Evolutionary conservation across 2,329 filamentous ascomycete genomes (phyloP), one percentile per base, ranked within the genome.

Genomic region (Colletotrichum orchidophilum): DNA sequence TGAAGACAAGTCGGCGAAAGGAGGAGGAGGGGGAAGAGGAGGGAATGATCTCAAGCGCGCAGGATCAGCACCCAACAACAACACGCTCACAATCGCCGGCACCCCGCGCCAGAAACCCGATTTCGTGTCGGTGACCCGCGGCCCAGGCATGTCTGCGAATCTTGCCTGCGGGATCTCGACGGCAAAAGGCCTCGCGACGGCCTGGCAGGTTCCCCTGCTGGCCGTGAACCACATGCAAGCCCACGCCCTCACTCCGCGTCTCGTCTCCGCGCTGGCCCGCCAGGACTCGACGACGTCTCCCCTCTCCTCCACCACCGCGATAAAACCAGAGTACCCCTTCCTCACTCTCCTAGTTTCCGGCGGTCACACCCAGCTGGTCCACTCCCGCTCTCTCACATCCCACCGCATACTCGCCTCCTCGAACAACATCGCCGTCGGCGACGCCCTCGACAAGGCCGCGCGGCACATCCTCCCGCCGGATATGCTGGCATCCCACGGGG

Each of bases 211-310:
- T 46, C 95, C 96, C 3, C 84, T 98, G 35, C 80, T 98, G 1
- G 96, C 91, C 0, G 93, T 98, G 1, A 93, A 99, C 80, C 96
- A 99, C 81, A 98, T 99, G 96, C 95, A 98, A 80, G 96, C 95
- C 12, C 96, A 99, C 81, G 93, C 96, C 21, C 83, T 99, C 73
- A 98, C 96, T 21, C 93, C 96, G 18, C 88, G 94, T 11, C 87
- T 99, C 52, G 91, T 92, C 4, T 83, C 85, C 35, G 93, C 93
- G 5, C 81, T 96, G 71, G 78, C 84, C 72, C 24, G 75, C 74
- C 27, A 8, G n/a, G 42, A 18, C 0, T 21, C 13, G 27, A 11
- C 62, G 24, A 24, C 24, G 42, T 21, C 18, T 11, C 6, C 9
- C 7, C 35, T 31, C 42, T 21, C 26, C 18, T 4, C 26, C 39